Evolutionary conservation across 352 stramenopile genomes (phyloP).

Genomic region (Phytophthora melonis): DNA sequence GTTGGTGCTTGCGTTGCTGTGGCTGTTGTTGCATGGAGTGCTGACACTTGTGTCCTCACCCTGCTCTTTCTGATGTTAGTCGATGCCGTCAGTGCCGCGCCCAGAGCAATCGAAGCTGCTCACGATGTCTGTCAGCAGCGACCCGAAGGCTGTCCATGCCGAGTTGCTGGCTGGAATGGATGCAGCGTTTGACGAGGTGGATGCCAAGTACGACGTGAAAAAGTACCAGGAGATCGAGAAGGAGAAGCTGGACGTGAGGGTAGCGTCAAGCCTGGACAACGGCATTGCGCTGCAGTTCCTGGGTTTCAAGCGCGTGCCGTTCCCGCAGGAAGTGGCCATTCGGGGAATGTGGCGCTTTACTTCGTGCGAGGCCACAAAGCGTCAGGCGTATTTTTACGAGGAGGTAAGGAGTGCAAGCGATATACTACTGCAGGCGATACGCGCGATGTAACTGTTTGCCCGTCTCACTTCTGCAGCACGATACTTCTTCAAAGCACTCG

Average conservation of each 20-base stretch:
- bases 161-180: conserved; percentile 34
- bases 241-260: conserved; percentile 34
- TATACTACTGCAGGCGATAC: not conserved
- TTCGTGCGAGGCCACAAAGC: conserved; percentile 34
- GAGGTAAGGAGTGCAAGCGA: conserved; percentile 27
- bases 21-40: not conserved
- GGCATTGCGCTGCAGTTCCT: conserved; percentile 41
- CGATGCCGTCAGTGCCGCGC: conserved; percentile 2
- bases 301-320: conserved; percentile 45
- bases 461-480: conserved; percentile 23
- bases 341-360: conserved; percentile 57
- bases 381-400: conserved; percentile 42
- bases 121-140: conserved; percentile 15
- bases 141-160: conserved; percentile 35
- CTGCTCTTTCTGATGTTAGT: conserved; percentile 1
- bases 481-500: conserved; percentile 28
- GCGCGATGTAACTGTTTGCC: not conserved
- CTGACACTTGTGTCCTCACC: conserved; percentile 6
- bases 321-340: conserved; percentile 31
- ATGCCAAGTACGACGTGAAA: conserved; percentile 32
- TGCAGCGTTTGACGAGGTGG: conserved; percentile 34
- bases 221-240: conserved; percentile 31
- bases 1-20: not conserved
- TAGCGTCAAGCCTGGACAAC: conserved; percentile 35
- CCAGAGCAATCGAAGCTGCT: conserved; percentile 32